Percentiles rank a stretch among this genome's conserved stretches.
phyloP scores from a whole-genome alignment of 768 basidiomycete genomes.

The Suillus weaverae region DNA sequence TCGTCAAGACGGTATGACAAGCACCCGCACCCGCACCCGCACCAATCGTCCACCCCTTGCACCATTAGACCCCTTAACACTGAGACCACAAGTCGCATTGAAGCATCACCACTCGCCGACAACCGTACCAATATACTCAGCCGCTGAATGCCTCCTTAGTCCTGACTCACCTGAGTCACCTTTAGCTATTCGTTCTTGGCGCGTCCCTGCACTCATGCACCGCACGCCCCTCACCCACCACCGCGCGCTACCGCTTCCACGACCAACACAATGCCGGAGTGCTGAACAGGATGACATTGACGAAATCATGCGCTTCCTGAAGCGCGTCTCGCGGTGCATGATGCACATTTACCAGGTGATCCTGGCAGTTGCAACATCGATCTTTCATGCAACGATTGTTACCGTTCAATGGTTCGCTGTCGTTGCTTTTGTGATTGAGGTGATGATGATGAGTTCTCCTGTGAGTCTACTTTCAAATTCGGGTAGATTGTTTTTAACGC shows the following conservation, averaged over 20 bases:
- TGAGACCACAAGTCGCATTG: neutral
- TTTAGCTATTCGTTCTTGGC: neutral
- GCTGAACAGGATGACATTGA: slow-evolving; percentile 8
- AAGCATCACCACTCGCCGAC: neutral
- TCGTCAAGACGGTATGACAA: slow-evolving; percentile 4
- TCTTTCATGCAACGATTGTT: neutral
- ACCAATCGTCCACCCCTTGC: neutral
- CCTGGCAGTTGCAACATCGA: neutral
- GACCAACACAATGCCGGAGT: neutral
- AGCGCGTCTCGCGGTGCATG: slow-evolving; percentile 34
- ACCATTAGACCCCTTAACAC: slow-evolving; percentile 1
- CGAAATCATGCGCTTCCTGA: slow-evolving; percentile 53
- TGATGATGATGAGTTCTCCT: neutral
- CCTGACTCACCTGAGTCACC: neutral
- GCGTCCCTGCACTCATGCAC: neutral
- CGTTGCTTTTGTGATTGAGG: slow-evolving; percentile 2
- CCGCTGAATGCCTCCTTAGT: neutral
- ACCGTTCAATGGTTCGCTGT: slow-evolving; percentile 8
- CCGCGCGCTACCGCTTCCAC: neutral
- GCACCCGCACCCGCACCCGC: neutral
- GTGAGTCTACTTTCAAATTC: neutral
- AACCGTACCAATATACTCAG: neutral
- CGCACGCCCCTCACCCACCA: neutral
- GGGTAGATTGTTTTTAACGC: no score
- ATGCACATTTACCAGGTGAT: neutral